Evolutionary conservation across 2,329 filamentous ascomycete species (phyloP).

Genomic region (Chrysosporium keratinophilum): DNA sequence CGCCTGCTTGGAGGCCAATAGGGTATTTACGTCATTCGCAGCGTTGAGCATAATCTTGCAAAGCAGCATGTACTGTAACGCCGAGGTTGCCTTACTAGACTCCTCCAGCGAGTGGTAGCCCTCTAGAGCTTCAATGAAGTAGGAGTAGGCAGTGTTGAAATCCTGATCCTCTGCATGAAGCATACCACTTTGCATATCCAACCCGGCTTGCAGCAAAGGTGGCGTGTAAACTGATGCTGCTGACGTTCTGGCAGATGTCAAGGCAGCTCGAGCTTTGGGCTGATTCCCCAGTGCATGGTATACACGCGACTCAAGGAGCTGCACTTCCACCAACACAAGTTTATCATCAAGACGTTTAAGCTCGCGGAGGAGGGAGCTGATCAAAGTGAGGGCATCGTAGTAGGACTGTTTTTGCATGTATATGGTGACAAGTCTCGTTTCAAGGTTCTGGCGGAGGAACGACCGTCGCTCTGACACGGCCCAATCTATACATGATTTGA

Average conservation of each 20-base stretch:
- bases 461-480: constrained; percentile 86
- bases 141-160: constrained; percentile 97
- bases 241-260: constrained; percentile 88
- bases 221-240: constrained; percentile 97
- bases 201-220: constrained; percentile 82
- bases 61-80: constrained; percentile 96
- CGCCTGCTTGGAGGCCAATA: constrained; percentile 93
- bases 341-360: constrained; percentile 98
- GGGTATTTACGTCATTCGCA: constrained; percentile 85
- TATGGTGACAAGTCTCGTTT: constrained; percentile 84
- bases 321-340: constrained; percentile 92
- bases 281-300: constrained; percentile 97
- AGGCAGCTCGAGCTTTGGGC: constrained; percentile 83
- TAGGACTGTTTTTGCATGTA: constrained; percentile 97
- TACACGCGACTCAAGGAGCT: constrained; percentile 89
- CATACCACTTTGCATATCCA: constrained; percentile 99
- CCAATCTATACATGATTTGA: constrained; percentile 99
- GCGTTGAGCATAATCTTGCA: constrained; percentile 99
- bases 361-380: constrained; percentile 91
- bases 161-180: constrained; percentile 97
- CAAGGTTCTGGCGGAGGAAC: constrained; percentile 95
- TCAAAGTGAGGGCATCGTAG: constrained; percentile 91
- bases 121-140: constrained; percentile 98
- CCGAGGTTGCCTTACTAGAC: constrained; percentile 78
- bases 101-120: constrained; percentile 94